Evolutionary conservation across 164 flowering plant species (phyloP).

Genomic region (Houttuynia cordata): DNA sequence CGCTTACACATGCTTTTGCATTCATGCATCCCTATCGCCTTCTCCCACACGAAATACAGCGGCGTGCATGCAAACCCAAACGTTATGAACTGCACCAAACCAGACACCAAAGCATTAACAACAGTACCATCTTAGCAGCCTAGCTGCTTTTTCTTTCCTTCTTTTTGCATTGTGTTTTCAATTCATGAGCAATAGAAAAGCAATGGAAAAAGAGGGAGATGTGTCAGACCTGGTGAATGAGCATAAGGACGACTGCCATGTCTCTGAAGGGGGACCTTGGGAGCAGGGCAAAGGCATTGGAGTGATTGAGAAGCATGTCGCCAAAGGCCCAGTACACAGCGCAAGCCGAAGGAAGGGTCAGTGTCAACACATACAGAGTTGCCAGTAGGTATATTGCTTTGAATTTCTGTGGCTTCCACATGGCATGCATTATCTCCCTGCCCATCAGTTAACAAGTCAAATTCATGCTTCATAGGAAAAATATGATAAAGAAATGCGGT

Average conservation of each 20-base stretch:
- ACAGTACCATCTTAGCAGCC: neutral
- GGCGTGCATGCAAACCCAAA: conserved; percentile 99
- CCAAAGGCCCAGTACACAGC: conserved; percentile 97
- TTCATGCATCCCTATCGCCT: conserved; percentile 91
- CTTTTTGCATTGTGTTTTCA: neutral
- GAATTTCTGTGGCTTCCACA: conserved; percentile 98
- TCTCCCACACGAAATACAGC: conserved; percentile 94
- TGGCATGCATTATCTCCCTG: conserved; percentile 98
- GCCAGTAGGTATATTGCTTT: conserved; percentile 81
- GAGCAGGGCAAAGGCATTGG: conserved; percentile 90
- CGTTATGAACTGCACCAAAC: conserved; percentile 63
- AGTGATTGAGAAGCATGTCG: conserved; percentile 79
- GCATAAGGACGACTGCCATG: conserved; percentile 86
- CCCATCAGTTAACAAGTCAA: too few species aligned
- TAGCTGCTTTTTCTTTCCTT: neutral
- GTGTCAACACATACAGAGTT: conserved; percentile 74
- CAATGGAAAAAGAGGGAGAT: neutral
- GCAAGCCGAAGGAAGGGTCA: conserved; percentile 79
- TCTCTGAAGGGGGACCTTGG: conserved; percentile 60
- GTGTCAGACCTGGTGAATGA: conserved; percentile 69
- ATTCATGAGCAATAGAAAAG: neutral
- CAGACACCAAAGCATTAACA: neutral
- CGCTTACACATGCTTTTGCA: conserved; percentile 87
- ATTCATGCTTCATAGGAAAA: too few species aligned
- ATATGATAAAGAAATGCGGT: too few species aligned